Evolutionary conservation across 2,329 filamentous ascomycete genomes (phyloP), one percentile per base, ranked within the genome.

Genomic region (Acrocalymma vagum): DNA sequence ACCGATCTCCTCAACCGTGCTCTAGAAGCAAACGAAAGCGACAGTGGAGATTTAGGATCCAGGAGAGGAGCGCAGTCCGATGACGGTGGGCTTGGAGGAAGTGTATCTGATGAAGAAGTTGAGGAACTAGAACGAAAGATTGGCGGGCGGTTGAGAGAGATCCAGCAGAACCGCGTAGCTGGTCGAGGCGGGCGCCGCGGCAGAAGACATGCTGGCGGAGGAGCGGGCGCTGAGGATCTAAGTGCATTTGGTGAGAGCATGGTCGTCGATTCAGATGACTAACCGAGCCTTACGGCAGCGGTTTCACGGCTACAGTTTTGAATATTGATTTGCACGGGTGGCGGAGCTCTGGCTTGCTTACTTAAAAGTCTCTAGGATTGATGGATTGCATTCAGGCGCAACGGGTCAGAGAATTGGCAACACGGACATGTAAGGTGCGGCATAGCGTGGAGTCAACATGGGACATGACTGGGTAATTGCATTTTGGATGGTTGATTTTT

Each of bases 1-100:
- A 91, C 87, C 0, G 89, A 94, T 63, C 72, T 94, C 33, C 73
- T 94, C 21, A 85, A 83, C 58, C 86, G 86, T 63, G 87, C 88
- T 3, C 70, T 75, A 6, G 75, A 75, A 4, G 72, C 72, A 21
- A 78, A 77, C 39, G 63, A 69, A 39, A 38, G 40, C 1, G 62
- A 65, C 6, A 48, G 42, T 10, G 47, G 42, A 10, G 21, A 29
- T 23, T 14, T 1, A 33, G 42, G 16, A 25, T 42, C 3, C 29
- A 43, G 25, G 27, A 22, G 8, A n/a, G n/a, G 34, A 16, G 11
- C 25, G 13, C 13, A 30, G 29, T 9, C 26, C 14, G 15, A 40
- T 32, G 7, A 34, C 32, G 16, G 39, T 18, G 8, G 29, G 33
- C 14, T 1, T 35, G 20, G 38, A 42, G 21, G 48, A 48, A 13